Base-by-base conservation (phyloP, 1,284 basidiomycete genomes). In the Apiotrichum akiyoshidainum region DNA sequence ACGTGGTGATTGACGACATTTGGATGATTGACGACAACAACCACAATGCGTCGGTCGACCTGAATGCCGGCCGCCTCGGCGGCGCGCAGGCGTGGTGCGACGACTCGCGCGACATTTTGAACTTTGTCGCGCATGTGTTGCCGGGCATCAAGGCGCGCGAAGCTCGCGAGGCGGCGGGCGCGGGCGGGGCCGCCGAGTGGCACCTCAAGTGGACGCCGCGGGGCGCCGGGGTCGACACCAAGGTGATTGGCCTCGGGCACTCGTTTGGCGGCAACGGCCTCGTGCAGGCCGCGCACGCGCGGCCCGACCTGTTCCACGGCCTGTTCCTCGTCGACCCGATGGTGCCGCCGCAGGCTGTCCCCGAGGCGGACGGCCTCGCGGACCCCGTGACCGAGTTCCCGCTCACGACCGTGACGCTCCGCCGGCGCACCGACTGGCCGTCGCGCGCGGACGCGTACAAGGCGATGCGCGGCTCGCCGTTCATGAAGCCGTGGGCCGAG, bases 301-400 rank as follows among this genome's bases (percentile, higher is more conserved):
- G 81, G 54, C 90, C 91, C 0, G 77, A 80, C 2, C 77, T 94
- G 14, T 91, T 93, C 76, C 81, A 85, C 19, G 83, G 83, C 0
- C 76, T 95, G 35, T 80, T 92, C 46, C 81, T 94, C 17, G 77
- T 94, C 34, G 93, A 97, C 70, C 91, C 94, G 1, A 73, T 74
- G 51, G 64, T 73, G 26, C 61, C 92, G 22, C 48, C 48, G 35
- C 90, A 91, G 0, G 77, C 79, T 2, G 77, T 94, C 13, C 90
- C 92, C 76, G 81, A 85, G 19, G 83, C 83, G 0, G 75, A 95
- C 35, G 80, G 91, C 42, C 81, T 93, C 16, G 78, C 94, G 31
- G 92, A 97, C 70, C 90, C 93, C 2, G 72, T 72, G 26, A 61
- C 72, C 33, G 61, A 92, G 22, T 82, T 59, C 72, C 71, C 12